Evolutionary conservation across 2,329 filamentous ascomycete genomes (phyloP), one percentile per base, ranked within the genome.

Genomic region (Knufia petricola): DNA sequence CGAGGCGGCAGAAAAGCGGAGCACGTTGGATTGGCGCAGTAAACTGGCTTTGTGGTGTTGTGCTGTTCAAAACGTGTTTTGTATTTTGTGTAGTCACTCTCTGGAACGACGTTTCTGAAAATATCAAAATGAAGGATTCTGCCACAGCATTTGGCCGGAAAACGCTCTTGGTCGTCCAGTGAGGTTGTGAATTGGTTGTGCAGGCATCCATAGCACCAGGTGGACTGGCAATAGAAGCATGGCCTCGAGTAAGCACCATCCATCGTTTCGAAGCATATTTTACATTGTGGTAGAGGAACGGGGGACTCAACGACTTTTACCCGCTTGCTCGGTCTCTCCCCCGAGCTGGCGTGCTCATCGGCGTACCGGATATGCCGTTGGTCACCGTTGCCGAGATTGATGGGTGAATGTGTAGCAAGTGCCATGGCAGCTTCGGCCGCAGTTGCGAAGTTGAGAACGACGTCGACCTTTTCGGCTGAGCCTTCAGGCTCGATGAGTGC

Each of bases 21-120:
- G 55, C 74, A 76, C 7, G 59, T 65, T 8, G 66, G 64, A 7
- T 69, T 55, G 3, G 74, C 72, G 50, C 74, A 77, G 54, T 75
- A 77, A 4, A 70, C 56, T 6, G 70, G 70, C 21, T 70, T 61
- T 2, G 60, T 53, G 2, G 71, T 71, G 30, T 60, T 60, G 64
- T 69, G 72, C 56, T 76, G 72, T 39, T 76, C 72, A 46, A 70
- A 68, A 50, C 69, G 73, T 8, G 55, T 53, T 40, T 66, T 64
- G 57, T 67, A 77, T 2, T 55, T 52, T 10, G 58, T 55, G 1
- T 63, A 56, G 46, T 72, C 66, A 3, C 63, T 60, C 3, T 56
- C 12, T 0, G 63, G 61, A 23, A 75, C 57, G 39, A 63, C 56
- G 1, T 60, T 59, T 3, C 61, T 58, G 3, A 64, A 64, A 23